Evolutionary conservation across 805 yeast genomes (phyloP).

Genomic region (Trichomonascus vanleenenianus): DNA sequence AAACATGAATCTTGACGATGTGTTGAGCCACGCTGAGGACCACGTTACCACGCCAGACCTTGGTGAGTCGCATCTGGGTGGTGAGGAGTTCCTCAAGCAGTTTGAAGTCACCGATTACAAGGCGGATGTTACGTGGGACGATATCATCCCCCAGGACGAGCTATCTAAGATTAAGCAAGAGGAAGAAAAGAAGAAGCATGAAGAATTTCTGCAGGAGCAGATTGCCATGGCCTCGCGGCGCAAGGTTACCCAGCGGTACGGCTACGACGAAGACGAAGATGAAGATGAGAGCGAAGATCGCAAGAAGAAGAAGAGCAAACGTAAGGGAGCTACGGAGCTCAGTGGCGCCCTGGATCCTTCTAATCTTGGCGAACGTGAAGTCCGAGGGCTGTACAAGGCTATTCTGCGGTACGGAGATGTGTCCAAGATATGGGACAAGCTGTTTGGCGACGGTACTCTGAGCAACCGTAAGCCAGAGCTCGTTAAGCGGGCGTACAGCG

Average conservation of each 20-base stretch:
- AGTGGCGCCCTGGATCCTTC: conserved; percentile 31
- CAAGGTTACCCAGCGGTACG: conserved; percentile 45
- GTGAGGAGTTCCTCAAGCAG: conserved; percentile 94
- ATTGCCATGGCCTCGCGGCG: conserved; percentile 80
- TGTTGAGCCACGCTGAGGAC: conserved; percentile 93
- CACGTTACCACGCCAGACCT: conserved; percentile 93
- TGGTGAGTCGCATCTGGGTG: conserved; percentile 96
- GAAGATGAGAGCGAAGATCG: conserved; percentile 32
- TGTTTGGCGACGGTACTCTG: conserved; percentile 83
- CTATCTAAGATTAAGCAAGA: conserved; percentile 81
- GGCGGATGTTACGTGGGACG: conserved; percentile 99
- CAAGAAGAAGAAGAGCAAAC: conserved; percentile 28
- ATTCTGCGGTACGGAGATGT: conserved; percentile 78
- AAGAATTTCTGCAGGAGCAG: conserved; percentile 79
- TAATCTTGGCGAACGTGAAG: conserved; percentile 73
- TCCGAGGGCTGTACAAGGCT: conserved; percentile 77
- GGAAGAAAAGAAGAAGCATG: conserved; percentile 80
- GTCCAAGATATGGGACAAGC: conserved; percentile 63
- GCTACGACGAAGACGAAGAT: conserved; percentile 37
- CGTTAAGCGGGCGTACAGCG: conserved; percentile 69
- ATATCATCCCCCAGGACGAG: conserved; percentile 94
- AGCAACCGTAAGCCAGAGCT: conserved; percentile 77
- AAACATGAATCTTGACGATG: conserved; percentile 91
- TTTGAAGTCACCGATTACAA: conserved; percentile 98
- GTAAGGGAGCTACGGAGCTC: conserved; percentile 30